Conservation (phyloP, 345 rosid species). For the Durio zibethinus region DNA sequence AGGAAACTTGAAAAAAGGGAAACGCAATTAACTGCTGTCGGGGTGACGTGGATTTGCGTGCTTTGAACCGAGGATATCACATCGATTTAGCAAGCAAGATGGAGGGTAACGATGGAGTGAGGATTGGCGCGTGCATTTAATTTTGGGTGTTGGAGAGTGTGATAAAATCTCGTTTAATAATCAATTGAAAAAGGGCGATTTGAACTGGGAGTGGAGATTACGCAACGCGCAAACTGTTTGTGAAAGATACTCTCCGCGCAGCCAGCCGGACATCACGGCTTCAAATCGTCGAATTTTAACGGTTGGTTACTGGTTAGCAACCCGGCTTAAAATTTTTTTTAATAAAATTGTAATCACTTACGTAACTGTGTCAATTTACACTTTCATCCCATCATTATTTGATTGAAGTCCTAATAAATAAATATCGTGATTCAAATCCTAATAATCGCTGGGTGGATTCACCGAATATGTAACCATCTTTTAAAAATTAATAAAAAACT, state of each 20-base stretch:
- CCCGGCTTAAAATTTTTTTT: no score
- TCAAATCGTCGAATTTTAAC: not conserved
- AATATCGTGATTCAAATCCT: no score
- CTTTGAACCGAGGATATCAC: not conserved
- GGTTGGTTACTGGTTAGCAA: not conserved
- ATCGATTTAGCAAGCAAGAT: not conserved
- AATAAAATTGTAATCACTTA: no score
- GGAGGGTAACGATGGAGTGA: conserved; percentile 1
- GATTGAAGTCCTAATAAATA: no score
- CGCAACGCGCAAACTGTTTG: not conserved
- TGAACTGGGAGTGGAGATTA: not conserved
- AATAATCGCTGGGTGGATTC: no score
- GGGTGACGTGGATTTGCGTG: conserved; percentile 5
- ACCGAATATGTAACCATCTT: no score
- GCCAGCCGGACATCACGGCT: not conserved
- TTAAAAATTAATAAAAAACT: no score
- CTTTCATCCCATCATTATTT: no score
- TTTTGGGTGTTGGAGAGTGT: not conserved
- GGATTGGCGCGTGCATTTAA: not conserved
- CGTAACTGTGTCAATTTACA: no score
- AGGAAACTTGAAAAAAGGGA: no score
- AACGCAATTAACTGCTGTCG: not conserved
- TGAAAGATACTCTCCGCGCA: not conserved
- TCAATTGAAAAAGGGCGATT: no score
- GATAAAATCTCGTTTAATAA: not conserved